Evolutionary conservation across 2,329 filamentous ascomycete genomes (phyloP).

Genomic region (Fusarium sp.): DNA sequence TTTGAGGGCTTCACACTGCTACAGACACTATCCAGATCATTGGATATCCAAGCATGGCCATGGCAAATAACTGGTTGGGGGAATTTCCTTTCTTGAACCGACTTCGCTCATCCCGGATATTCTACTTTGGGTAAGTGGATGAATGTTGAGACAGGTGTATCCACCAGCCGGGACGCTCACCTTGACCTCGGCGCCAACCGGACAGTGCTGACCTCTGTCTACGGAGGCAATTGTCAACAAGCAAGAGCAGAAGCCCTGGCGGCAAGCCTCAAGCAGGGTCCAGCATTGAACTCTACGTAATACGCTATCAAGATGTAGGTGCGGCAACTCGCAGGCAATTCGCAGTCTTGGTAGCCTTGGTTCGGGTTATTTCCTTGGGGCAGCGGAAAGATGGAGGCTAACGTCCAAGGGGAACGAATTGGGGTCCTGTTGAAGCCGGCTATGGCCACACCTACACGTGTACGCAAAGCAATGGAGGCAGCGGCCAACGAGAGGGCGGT

Average conservation of each 20-base stretch:
- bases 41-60: not conserved
- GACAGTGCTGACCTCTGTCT: slow-evolving; percentile 7
- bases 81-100: not conserved
- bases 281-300: not conserved
- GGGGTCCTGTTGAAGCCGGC: slow-evolving; percentile 25
- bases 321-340: slow-evolving; percentile 4
- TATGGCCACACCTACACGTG: slow-evolving; percentile 33
- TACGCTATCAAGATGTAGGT: slow-evolving; percentile 2
- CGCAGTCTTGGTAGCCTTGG: slow-evolving; percentile 1
- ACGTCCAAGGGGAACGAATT: slow-evolving; percentile 1
- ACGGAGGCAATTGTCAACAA: not conserved
- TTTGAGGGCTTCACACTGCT: not conserved
- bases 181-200: slow-evolving; percentile 38
- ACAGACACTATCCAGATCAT: not conserved
- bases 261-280: slow-evolving; percentile 4
- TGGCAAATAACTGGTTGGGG: not conserved
- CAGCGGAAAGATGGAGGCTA: slow-evolving; percentile 39
- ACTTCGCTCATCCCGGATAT: slow-evolving; percentile 5
- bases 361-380: slow-evolving; percentile 15
- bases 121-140: slow-evolving; percentile 16
- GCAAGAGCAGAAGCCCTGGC: not conserved
- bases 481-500: slow-evolving; percentile 3
- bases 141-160: slow-evolving; percentile 7
- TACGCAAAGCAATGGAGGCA: not conserved
- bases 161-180: slow-evolving; percentile 15